Evolutionary conservation across 1,139 yeast genomes (phyloP), one percentile per base, ranked within the genome.

Genomic region (Magnusiomyces tetraspermus): DNA sequence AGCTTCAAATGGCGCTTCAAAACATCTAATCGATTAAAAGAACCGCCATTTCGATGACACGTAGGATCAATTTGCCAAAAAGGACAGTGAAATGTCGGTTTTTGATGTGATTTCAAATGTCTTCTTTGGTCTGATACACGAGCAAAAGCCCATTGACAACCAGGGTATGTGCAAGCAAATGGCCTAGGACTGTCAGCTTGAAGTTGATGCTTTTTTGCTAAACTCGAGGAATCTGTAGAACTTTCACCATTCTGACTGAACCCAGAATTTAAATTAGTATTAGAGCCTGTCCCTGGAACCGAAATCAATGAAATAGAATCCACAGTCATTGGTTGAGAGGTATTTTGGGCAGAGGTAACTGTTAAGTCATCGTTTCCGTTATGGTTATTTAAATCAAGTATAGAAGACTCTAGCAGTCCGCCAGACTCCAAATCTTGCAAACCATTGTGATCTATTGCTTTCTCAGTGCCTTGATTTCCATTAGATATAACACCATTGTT

Each of bases 41-140:
- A 77, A 3, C 89, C 89, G 15, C 84, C 85, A 57, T 82, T 82
- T 51, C 83, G 73, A 63, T 83, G 90, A 63, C 89, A 83, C 1
- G 85, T 77, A 2, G 82, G 80, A 57, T 81, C 85, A 46, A 74
- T 70, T 51, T 73, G 73, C 83, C 85, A 82, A 65, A 76, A 84
- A 1, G 92, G 90, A 63, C 92, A 84, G 58, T 78, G 81, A 62
- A 80, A 80, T 57, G 74, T 75, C 1, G 89, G 89, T 45, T 76
- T 75, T 36, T 75, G 73, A 61, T 84, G 90, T 1, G 85, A 80
- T 59, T 81, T 76, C 41, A 76, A 59, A 63, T 84, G 90, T 52
- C 89, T 73, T 46, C 83, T 72, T 58, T 82, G 76, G 63, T 84
- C 90, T 49, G 84, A 78, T 55, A 76, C 80, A 49, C 90, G 69